Conservation (phyloP, 495 filamentous ascomycete genomes). For the Baudoinia panamericana region DNA sequence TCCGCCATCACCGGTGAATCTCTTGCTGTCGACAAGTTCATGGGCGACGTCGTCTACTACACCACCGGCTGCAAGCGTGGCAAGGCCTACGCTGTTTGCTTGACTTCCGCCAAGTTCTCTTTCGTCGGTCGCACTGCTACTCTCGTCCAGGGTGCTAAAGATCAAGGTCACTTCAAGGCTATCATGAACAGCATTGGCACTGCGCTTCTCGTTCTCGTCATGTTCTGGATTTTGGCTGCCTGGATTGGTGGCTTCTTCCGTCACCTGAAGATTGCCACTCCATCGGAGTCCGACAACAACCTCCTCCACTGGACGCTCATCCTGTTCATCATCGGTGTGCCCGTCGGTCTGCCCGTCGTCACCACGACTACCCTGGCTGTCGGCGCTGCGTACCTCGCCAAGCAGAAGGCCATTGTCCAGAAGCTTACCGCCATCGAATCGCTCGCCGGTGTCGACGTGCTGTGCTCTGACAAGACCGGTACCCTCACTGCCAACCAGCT, state of each 20-base stretch:
- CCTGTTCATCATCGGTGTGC: conserved; percentile 59
- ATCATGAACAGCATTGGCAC: conserved; percentile 70
- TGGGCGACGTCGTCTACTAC: conserved; percentile 59
- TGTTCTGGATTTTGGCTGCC: conserved; percentile 56
- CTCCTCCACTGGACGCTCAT: conserved; percentile 55
- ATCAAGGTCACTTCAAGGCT: conserved; percentile 66
- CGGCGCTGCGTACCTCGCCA: conserved; percentile 59
- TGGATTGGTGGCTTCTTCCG: conserved; percentile 71
- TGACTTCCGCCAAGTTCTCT: conserved; percentile 49
- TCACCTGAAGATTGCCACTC: conserved; percentile 53
- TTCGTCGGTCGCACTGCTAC: conserved; percentile 63
- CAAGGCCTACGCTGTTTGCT: conserved; percentile 55
- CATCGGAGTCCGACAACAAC: conserved; percentile 41
- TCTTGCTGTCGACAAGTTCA: conserved; percentile 66
- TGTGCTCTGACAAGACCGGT: conserved; percentile 62
- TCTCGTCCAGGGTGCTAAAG: conserved; percentile 57
- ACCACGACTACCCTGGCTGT: conserved; percentile 64
- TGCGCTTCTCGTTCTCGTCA: conserved; percentile 54
- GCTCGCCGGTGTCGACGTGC: conserved; percentile 61
- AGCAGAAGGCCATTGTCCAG: conserved; percentile 65
- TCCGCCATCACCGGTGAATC: conserved; percentile 69
- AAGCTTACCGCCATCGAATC: conserved; percentile 67
- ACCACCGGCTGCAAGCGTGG: conserved; percentile 69
- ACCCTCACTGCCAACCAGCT: conserved; percentile 63
- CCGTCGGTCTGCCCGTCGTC: conserved; percentile 63